Base-by-base conservation (phyloP, 495 filamentous ascomycete genomes). In the Cercophora samala region DNA sequence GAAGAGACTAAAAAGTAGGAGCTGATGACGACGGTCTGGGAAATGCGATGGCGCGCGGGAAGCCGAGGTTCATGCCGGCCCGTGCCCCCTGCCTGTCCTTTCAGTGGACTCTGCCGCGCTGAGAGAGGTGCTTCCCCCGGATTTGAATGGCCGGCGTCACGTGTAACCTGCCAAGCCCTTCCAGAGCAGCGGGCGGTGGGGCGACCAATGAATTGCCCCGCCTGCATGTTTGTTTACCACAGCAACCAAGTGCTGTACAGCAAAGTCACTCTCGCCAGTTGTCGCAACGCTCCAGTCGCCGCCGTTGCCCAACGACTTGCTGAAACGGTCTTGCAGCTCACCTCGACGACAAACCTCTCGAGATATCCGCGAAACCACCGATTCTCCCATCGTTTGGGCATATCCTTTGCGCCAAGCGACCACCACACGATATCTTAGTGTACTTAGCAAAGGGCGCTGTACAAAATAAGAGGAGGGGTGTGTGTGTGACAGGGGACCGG, bases 191-290 rank as follows among this genome's bases (percentile, higher is more conserved):
- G 26, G 32, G 17, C n/a, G 23, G 37, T 54, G 51, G 17, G 22
- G 54, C 58, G 15, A 24, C 68, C 65, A 63, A 69, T 69, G 64
- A 25, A 25, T 8, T 65, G 65, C 69, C 68, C 68, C 68, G 69
- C 72, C 65, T 55, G 37, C 37, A 17, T 46, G 64, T 71, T 70
- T 74, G 74, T 72, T 72, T 75, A 72, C 73, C 68, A 70, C 63
- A 55, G 66, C 74, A 66, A 74, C 72, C 46, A 60, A 24, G 22
- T 42, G 13, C 8, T 46, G 8, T 46, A 46, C 37, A 46, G 37
- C 37, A 17, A 46, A 46, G 37, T 17, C n/a, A n/a, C n/a, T 60
- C 51, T 67, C 32, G 58, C 26, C 24, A 26, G 2, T 21, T 25
- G 24, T 60, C 58, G 11, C 58, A 60, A 25, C 58, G 58, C 54